Evolutionary conservation across 129 eudicot genomes (phyloP).

Genomic region (Scalesia atractyloides): DNA sequence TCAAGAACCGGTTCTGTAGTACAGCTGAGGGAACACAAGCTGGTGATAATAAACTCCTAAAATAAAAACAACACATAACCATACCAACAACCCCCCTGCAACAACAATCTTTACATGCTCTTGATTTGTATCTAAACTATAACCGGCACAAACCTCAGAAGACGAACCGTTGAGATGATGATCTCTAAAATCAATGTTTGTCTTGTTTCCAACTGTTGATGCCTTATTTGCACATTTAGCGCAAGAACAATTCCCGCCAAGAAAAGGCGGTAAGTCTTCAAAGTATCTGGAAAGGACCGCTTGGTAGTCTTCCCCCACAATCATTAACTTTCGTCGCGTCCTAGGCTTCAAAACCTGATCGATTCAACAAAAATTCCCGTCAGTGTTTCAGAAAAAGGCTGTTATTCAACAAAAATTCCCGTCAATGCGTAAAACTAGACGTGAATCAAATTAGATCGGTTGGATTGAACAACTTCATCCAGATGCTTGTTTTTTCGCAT

Average conservation of each 20-base stretch:
- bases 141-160: constrained; percentile 6
- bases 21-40: constrained; percentile 19
- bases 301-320: constrained; percentile 46
- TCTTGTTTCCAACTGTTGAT: constrained; percentile 18
- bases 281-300: constrained; percentile 49
- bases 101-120: constrained; percentile 25
- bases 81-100: constrained; percentile 29
- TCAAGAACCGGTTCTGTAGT: constrained; percentile 26
- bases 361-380: not conserved
- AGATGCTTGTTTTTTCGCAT: too few relatives aligned
- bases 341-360: constrained; percentile 70
- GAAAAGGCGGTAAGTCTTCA: constrained; percentile 56
- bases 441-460: not conserved
- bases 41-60: constrained; percentile 20
- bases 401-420: not conserved
- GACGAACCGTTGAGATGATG: constrained; percentile 13
- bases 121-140: constrained; percentile 18
- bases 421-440: not conserved
- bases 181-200: constrained; percentile 10
- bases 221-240: constrained; percentile 44
- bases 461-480: not conserved
- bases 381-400: not conserved
- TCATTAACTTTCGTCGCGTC: constrained; percentile 51
- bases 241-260: constrained; percentile 74
- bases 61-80: constrained; percentile 28